Evolutionary conservation across 139 green algal species (phyloP).

Genomic region (Eudorina sp.): DNA sequence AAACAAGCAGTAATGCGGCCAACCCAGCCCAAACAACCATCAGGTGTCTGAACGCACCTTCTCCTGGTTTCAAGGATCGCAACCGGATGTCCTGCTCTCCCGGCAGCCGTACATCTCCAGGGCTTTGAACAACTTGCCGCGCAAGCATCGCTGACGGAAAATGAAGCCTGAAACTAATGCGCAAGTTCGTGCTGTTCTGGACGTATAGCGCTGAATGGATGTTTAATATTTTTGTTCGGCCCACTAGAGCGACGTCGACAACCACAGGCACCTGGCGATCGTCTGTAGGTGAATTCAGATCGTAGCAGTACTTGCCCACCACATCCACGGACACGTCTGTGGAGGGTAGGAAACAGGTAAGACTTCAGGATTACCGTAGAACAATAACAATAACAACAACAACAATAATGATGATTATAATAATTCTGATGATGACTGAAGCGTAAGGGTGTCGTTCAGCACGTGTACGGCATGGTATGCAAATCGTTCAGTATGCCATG

Average conservation of each 20-base stretch:
- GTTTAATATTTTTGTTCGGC: conserved; percentile 83
- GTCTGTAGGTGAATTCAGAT: conserved; percentile 73
- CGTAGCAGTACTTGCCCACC: conserved; percentile 93
- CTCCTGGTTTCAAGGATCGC: conserved; percentile 64
- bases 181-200: conserved; percentile 76
- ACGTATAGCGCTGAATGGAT: conserved; percentile 83
- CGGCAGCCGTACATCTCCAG: conserved; percentile 9
- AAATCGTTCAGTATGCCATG: no score
- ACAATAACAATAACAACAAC: neutral
- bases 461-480: no score
- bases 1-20: no score
- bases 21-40: no score
- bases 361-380: no score
- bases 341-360: neutral
- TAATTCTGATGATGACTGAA: no score
- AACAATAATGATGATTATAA: no score
- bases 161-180: conserved; percentile 77
- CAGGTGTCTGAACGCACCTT: conserved; percentile 50
- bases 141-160: conserved; percentile 70
- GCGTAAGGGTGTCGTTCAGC: no score
- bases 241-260: conserved; percentile 88
- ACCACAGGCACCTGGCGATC: conserved; percentile 75
- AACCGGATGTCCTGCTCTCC: conserved; percentile 46
- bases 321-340: conserved; percentile 76
- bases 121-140: conserved; percentile 29